Conservation (phyloP, 371 early-diverging fungal genomes). For the Mucor sp. region DNA sequence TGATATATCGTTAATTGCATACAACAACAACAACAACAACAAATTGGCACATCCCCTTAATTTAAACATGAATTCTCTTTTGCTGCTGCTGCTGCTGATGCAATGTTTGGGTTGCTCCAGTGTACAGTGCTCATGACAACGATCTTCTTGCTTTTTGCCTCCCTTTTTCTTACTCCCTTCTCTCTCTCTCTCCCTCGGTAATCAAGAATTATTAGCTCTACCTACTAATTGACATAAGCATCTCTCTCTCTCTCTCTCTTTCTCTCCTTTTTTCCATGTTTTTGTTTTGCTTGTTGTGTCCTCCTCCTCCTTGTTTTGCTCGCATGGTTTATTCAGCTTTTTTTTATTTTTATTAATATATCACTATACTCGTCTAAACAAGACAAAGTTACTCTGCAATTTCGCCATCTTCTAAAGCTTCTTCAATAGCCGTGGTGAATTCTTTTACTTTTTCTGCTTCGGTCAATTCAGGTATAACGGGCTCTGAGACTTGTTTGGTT, state of each 20-base stretch:
- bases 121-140: neutral
- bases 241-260: no score
- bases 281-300: neutral
- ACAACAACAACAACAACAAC: neutral
- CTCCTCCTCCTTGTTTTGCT: neutral
- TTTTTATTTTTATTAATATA: conserved; percentile 4
- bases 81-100: no score
- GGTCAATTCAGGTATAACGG: neutral
- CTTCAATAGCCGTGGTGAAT: conserved; percentile 13
- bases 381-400: conserved; percentile 25
- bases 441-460: conserved; percentile 13
- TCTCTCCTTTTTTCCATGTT: neutral
- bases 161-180: neutral
- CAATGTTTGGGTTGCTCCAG: neutral
- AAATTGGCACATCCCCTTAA: neutral
- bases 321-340: neutral
- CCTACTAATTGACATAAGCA: neutral
- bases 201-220: neutral
- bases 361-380: conserved; percentile 9
- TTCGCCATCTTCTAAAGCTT: conserved; percentile 45
- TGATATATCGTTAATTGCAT: neutral
- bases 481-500: neutral
- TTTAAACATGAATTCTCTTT: neutral
- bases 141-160: neutral
- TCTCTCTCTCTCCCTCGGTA: neutral